A percentile compares a stretch with the other conserved stretches of the same genome.
Evolutionary conservation across 345 rosid genomes (phyloP).

Genomic region (Syzygium aqueum): DNA sequence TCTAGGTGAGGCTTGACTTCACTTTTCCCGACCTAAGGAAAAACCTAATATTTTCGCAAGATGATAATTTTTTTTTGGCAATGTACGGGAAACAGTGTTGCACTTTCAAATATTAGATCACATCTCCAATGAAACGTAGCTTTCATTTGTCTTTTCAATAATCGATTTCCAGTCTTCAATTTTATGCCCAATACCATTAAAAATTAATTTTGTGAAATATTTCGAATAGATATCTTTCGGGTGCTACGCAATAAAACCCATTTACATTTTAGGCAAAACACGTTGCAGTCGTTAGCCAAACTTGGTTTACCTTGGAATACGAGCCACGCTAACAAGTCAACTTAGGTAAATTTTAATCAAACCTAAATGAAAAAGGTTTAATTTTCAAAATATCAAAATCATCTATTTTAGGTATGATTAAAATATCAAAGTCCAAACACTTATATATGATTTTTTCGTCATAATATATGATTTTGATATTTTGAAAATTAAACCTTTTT

Average conservation of each 20-base stretch:
- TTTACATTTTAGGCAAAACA: not conserved
- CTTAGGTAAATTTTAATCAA: not conserved
- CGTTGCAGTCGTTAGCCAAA: not conserved
- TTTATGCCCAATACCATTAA: not conserved
- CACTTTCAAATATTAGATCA: not conserved
- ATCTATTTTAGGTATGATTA: too few species aligned
- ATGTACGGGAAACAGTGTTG: not conserved
- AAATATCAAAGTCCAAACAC: too few species aligned
- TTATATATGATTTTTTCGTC: too few species aligned
- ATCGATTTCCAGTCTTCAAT: not conserved
- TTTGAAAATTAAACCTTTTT: not conserved
- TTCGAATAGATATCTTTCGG: rapidly evolving
- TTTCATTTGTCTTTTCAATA: not conserved
- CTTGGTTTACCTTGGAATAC: not conserved
- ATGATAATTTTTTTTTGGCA: not conserved
- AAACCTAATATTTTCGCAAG: not conserved
- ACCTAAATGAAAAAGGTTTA: not conserved
- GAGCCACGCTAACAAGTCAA: not conserved
- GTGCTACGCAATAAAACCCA: not conserved
- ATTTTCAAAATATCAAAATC: not conserved
- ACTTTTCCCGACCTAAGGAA: too few species aligned
- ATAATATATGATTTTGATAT: not conserved
- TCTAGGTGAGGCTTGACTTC: too few species aligned
- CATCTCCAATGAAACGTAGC: not conserved
- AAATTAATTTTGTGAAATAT: not conserved